Percentiles rank a stretch among this genome's conserved stretches.
These are phyloP conservation scores for Botrytis squamosa DNA, from an alignment of 2,329 filamentous ascomycete genomes.

Conservation along the genomic window DNA sequence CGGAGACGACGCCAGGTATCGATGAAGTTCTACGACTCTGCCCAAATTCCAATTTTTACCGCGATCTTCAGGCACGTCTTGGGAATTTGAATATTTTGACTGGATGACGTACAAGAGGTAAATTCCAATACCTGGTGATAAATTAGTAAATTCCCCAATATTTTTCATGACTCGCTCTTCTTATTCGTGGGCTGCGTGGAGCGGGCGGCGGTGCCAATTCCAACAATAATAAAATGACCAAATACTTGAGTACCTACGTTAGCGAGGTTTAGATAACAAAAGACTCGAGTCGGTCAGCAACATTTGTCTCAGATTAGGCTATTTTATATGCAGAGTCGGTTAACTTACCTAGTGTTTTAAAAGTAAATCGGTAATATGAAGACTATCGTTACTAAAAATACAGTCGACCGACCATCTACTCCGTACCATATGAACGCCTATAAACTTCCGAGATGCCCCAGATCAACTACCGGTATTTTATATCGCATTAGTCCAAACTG, in stretches of 20 bases:
- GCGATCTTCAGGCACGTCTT: not conserved
- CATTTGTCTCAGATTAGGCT: not conserved
- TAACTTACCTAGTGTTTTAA: not conserved
- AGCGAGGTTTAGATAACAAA: not conserved
- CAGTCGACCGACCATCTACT: not conserved
- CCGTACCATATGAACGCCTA: not conserved
- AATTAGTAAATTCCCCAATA: not conserved
- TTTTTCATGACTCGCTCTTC: not conserved
- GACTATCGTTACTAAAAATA: not conserved
- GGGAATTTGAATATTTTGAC: not conserved
- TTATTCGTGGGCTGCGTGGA: not conserved
- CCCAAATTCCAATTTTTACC: not conserved
- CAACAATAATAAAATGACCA: not conserved
- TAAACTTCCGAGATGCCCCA: not conserved
- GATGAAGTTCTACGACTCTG: not conserved
- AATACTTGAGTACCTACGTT: not conserved
- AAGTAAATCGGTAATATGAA: not conserved
- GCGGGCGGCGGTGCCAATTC: not conserved
- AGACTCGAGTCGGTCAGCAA: not conserved
- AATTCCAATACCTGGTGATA: not conserved
- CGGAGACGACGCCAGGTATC: not conserved
- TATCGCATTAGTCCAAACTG: not conserved
- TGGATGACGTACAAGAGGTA: not conserved
- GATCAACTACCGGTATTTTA: not conserved
- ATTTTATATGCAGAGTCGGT: not conserved